phyloP scores from a whole-genome alignment of 495 filamentous ascomycete species.

The Neurospora pannonica region DNA sequence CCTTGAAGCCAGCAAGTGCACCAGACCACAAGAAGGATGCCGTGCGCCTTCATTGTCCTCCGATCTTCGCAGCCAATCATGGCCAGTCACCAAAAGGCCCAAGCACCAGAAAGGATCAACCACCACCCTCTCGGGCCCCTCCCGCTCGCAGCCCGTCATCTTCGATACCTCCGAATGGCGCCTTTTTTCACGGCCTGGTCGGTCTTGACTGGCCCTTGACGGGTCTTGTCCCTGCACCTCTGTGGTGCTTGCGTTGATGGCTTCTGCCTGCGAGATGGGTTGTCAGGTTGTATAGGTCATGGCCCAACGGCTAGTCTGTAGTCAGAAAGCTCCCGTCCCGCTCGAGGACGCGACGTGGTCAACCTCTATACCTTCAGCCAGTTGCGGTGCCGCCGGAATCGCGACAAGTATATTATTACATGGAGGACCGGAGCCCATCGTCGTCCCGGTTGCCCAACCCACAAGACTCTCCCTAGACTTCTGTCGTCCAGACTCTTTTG shows the following conservation, averaged over 20 bases:
- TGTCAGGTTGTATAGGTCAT: neutral
- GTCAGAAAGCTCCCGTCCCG: neutral
- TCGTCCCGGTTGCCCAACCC: neutral
- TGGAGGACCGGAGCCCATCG: neutral
- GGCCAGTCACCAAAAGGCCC: neutral
- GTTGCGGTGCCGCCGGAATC: neutral
- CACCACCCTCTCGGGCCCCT: neutral
- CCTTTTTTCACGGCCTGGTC: neutral
- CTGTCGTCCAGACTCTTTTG: neutral
- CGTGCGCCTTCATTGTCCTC: neutral
- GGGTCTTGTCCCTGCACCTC: neutral
- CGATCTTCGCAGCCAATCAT: neutral
- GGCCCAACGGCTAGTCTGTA: neutral
- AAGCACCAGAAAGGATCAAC: neutral
- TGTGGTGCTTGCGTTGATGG: neutral
- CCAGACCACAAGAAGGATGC: neutral
- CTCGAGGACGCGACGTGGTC: neutral
- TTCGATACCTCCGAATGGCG: neutral
- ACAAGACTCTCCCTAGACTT: neutral
- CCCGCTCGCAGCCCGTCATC: neutral
- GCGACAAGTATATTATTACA: neutral
- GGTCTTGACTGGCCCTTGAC: neutral
- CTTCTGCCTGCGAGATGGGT: neutral
- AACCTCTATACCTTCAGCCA: neutral
- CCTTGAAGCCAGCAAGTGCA: neutral